Evolutionary conservation across 768 basidiomycete genomes (phyloP).

Genomic region (Punctularia strigosozonata): DNA sequence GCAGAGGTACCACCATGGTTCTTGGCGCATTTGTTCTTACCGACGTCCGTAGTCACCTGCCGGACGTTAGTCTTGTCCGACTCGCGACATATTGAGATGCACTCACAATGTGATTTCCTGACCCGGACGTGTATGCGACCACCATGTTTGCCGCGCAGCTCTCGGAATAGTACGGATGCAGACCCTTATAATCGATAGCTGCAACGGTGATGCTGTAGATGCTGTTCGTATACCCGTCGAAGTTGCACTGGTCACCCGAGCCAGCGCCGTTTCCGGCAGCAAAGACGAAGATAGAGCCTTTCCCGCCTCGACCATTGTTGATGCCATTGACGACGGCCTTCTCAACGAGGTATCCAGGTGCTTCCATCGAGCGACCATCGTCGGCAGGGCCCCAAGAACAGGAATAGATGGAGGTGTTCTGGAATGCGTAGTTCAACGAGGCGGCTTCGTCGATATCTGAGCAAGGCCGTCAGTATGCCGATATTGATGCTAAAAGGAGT

Average conservation of each 20-base stretch:
- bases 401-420: constrained; percentile 86
- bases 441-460: constrained; percentile 93
- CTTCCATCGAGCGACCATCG: constrained; percentile 91
- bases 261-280: constrained; percentile 94
- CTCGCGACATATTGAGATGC: constrained; percentile 2
- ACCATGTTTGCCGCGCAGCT: constrained; percentile 96
- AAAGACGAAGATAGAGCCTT: constrained; percentile 92
- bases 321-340: constrained; percentile 93
- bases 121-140: constrained; percentile 92
- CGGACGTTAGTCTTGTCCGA: constrained; percentile 8
- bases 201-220: constrained; percentile 94
- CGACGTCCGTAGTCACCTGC: constrained; percentile 91
- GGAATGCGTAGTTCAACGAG: constrained; percentile 87
- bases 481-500: no score
- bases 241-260: constrained; percentile 94
- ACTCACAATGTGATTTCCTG: constrained; percentile 82
- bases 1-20: constrained; percentile 95
- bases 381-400: constrained; percentile 99
- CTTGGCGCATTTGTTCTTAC: constrained; percentile 68
- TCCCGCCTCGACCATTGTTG: constrained; percentile 78
- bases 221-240: constrained; percentile 97
- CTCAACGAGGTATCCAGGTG: constrained; percentile 79
- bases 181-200: constrained; percentile 86
- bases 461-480: no score
- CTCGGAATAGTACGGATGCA: constrained; percentile 96